A percentile compares a stretch with the other conserved stretches of the same genome.
Evolutionary conservation across 176 grass and related monocot species (phyloP).

Genomic region (Phyllostachys edulis): DNA sequence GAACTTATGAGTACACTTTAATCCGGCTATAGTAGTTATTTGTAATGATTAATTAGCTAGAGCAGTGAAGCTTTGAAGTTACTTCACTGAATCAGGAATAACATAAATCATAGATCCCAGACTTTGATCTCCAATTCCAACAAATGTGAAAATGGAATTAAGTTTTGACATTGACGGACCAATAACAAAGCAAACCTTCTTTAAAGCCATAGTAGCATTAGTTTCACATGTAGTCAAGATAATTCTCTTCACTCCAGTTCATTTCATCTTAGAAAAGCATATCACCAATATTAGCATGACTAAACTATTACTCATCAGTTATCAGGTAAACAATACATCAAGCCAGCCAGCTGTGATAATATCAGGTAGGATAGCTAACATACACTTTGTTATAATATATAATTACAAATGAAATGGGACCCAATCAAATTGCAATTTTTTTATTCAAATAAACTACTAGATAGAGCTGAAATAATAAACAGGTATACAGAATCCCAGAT

Average conservation of each 20-base stretch:
- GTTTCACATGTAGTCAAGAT: background rate
- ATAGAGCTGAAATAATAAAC: background rate
- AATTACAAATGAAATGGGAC: background rate
- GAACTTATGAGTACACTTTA: background rate
- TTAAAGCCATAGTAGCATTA: background rate
- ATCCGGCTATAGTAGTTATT: background rate
- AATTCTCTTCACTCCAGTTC: background rate
- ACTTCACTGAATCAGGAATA: background rate
- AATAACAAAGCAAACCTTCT: background rate
- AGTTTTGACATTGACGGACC: too few relatives aligned
- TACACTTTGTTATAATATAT: background rate
- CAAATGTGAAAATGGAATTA: background rate
- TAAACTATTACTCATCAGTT: background rate
- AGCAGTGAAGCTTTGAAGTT: background rate
- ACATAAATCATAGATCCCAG: background rate
- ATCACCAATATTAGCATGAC: background rate
- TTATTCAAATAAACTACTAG: background rate
- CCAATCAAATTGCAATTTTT: background rate
- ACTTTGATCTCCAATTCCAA: background rate
- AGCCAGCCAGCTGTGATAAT: background rate
- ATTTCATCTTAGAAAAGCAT: background rate
- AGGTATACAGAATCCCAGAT: background rate
- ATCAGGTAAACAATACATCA: background rate
- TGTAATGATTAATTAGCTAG: background rate
- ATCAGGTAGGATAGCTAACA: background rate